phyloP scores from a whole-genome alignment of 73 alveolate species.

The Tetrahymena borealis region DNA sequence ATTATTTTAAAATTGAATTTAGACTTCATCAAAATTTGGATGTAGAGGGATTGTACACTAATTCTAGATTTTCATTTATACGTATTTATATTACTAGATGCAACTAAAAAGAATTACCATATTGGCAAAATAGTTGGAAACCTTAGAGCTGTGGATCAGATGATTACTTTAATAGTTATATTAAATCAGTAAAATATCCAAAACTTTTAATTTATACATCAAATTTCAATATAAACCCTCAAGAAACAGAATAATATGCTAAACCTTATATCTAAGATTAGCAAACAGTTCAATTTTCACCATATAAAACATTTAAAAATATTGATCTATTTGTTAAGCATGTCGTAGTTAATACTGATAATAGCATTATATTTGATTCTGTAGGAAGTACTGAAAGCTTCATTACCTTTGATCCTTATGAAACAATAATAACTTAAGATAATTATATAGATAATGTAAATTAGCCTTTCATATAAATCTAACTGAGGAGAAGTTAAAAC shows the following conservation, averaged over 20 bases:
- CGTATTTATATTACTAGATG: background rate
- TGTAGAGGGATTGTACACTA: background rate
- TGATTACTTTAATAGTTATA: background rate
- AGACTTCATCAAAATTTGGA: background rate
- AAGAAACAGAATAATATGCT: background rate
- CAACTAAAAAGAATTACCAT: background rate
- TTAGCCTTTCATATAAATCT: background rate
- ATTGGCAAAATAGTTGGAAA: background rate
- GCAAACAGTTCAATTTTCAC: background rate
- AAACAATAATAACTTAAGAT: background rate
- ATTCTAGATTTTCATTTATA: background rate
- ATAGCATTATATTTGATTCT: background rate
- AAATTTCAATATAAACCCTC: background rate
- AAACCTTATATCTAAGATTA: background rate
- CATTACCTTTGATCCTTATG: background rate
- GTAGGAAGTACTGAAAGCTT: background rate
- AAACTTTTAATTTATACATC: background rate
- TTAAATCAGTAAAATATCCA: background rate
- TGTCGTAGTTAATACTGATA: background rate
- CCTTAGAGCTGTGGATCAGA: background rate
- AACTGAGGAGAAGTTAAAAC: background rate
- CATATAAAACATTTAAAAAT: background rate
- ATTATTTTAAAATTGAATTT: background rate
- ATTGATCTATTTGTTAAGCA: background rate
- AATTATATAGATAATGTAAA: background rate